These are phyloP conservation scores for Salmacisia buchloeana DNA, from an alignment of 1,284 basidiomycete genomes.

Conservation along the genomic window DNA sequence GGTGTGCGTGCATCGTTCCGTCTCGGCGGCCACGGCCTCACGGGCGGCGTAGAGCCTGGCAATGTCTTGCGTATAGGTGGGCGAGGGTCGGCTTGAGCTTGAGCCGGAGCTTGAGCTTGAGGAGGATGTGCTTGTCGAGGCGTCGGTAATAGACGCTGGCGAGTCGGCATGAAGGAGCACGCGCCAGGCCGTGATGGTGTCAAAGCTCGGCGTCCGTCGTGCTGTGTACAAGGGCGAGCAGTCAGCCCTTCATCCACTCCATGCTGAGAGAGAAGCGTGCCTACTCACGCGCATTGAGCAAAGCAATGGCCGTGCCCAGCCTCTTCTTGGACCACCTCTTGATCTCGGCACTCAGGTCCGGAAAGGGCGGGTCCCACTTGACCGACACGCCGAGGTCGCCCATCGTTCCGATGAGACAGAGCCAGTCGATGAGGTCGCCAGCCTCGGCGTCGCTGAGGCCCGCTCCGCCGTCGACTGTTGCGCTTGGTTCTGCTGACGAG, in stretches of 20 bases:
- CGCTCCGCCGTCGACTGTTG: neutral
- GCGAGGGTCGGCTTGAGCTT: neutral
- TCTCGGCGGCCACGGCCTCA: slow-evolving; percentile 23
- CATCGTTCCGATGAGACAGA: slow-evolving; percentile 34
- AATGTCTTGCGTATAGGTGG: slow-evolving; percentile 15
- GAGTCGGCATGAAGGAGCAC: neutral
- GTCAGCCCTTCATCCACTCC: too few relatives aligned
- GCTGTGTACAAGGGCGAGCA: neutral
- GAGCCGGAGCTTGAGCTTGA: too few relatives aligned
- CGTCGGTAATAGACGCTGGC: neutral
- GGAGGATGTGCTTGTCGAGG: neutral
- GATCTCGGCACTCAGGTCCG: slow-evolving; percentile 24
- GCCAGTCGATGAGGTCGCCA: slow-evolving; percentile 24
- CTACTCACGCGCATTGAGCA: slow-evolving; percentile 28
- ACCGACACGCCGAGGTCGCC: slow-evolving; percentile 33
- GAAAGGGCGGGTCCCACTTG: slow-evolving; percentile 32
- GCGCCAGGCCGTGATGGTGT: neutral
- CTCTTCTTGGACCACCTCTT: slow-evolving; percentile 35
- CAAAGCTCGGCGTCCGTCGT: neutral
- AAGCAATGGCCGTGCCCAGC: slow-evolving; percentile 25
- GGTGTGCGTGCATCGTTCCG: slow-evolving; percentile 33
- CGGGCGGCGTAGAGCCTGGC: slow-evolving; percentile 24
- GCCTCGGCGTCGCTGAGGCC: slow-evolving; percentile 7
- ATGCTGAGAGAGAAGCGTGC: neutral
- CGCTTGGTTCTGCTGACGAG: too few relatives aligned